phyloP scores from a whole-genome alignment of 2,329 filamentous ascomycete genomes.

The Knoxdaviesia proteae region DNA sequence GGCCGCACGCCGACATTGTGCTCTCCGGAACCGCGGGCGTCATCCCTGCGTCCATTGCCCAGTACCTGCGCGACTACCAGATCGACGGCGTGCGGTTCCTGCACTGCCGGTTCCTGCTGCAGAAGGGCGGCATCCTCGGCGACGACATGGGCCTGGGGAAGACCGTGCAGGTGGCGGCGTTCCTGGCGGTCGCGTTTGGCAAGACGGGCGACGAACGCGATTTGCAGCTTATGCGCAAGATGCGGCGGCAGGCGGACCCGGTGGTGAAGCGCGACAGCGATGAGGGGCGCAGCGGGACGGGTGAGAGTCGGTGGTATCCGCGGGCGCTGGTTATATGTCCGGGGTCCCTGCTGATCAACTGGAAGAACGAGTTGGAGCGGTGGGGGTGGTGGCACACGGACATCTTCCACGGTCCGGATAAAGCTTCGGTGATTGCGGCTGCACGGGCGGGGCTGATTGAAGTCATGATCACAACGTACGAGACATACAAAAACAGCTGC shows the following conservation, averaged over 20 bases:
- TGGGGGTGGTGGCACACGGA: conserved; percentile 97
- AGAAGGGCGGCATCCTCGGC: conserved; percentile 74
- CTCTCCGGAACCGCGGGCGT: conserved; percentile 57
- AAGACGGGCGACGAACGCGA: conserved; percentile 85
- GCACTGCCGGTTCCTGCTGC: conserved; percentile 74
- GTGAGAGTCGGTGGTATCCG: conserved; percentile 17
- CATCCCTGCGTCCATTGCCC: conserved; percentile 75
- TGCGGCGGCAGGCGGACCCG: conserved; percentile 36
- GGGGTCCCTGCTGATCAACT: conserved; percentile 73
- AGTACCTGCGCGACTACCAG: conserved; percentile 84
- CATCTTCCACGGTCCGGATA: conserved; percentile 49
- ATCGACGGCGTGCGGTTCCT: conserved; percentile 68
- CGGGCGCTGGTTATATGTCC: conserved; percentile 73
- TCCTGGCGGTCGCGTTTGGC: conserved; percentile 77
- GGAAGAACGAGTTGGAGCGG: conserved; percentile 63
- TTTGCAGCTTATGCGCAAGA: conserved; percentile 68
- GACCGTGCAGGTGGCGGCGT: conserved; percentile 87
- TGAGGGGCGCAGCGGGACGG: background rate
- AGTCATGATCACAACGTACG: conserved; percentile 86
- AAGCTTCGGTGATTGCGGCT: conserved; percentile 50
- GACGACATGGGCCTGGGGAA: conserved; percentile 98
- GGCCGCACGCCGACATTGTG: conserved; percentile 53
- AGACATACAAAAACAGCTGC: conserved; percentile 64
- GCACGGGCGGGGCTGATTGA: conserved; percentile 62
- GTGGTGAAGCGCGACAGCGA: background rate